Base-by-base conservation (phyloP, 1,139 yeast genomes). In the Geotrichum candidum region DNA sequence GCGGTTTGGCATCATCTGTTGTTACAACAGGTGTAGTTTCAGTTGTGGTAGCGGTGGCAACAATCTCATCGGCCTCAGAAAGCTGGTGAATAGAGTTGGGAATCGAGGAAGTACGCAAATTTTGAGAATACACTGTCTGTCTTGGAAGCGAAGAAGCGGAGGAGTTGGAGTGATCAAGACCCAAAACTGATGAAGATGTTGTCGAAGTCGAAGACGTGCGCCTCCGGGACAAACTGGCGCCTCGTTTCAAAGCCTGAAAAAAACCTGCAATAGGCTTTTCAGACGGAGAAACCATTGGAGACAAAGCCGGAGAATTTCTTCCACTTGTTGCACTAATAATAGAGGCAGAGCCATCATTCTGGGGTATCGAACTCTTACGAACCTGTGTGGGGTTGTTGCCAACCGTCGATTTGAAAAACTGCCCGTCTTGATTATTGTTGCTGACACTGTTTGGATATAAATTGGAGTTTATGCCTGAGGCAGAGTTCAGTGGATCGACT, bases 171-270 rank as follows among this genome's bases (percentile, higher is more conserved):
- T 58, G 52, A 27, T 59, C 59, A 15, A 56, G 27, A 9, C 54
- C 61, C 50, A 55, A 35, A 2, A 52, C 51, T 31, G 45, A 50
- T 15, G 57, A 54, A 29, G 59, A 54, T 1, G 50, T n/a, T 5
- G 62, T 56, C 11, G 64, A 61, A 15, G 55, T 41, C 7, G 60
- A 59, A 9, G 55, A 54, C 9, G 53, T 59, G 51, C 63, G 53
- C 27, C 58, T 46, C 13, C 60, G 53, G 10, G 60, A 41, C 7
- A 61, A 25, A 54, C 63, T 61, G 9, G 63, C 56, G 9, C 61
- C 59, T 50, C 63, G 45, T 38, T 61, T 61, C 25, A 61, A 29
- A 13, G 63, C 60, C 38, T 57, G 58, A 33, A 61, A 57, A 46
- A 61, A 61, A 10, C 63, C 63, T 11, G 56, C 48, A 18, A 53